phyloP scores from a whole-genome alignment of 768 basidiomycete species.

The Russula foetens region DNA sequence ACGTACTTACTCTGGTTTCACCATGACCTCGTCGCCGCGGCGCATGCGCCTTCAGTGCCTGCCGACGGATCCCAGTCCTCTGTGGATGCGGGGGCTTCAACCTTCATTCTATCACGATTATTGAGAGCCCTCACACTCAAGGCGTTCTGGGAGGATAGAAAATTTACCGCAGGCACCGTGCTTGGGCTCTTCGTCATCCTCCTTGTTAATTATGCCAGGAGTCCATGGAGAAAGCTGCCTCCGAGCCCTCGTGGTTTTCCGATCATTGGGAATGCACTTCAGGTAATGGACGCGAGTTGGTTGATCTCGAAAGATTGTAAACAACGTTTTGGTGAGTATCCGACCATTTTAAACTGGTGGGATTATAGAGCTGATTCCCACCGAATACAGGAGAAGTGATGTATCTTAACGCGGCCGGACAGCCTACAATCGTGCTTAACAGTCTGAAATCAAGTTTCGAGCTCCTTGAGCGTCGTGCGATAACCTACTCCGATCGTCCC shows the following conservation, averaged over 20 bases:
- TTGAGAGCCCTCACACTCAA: neutral
- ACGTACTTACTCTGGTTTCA: neutral
- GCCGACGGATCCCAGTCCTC: neutral
- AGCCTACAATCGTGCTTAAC: constrained; percentile 23
- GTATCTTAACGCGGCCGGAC: constrained; percentile 17
- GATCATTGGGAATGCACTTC: neutral
- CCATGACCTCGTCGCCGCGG: neutral
- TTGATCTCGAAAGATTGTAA: neutral
- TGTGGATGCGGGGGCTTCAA: neutral
- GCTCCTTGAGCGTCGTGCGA: constrained; percentile 23
- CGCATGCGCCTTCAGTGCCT: neutral
- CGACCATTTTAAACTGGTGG: neutral
- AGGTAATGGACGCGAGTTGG: neutral
- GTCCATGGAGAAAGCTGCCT: constrained; percentile 3
- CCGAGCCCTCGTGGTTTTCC: neutral
- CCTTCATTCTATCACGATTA: neutral
- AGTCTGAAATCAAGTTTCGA: constrained; percentile 22
- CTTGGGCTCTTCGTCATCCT: neutral
- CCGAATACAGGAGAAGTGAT: constrained; percentile 11
- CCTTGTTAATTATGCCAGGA: neutral
- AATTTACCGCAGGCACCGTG: neutral
- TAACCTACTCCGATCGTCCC: constrained; percentile 25
- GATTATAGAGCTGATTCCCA: neutral
- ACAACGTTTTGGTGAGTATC: neutral
- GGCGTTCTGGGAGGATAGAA: neutral